A percentile compares a stretch with the other conserved stretches of the same genome.
These are phyloP conservation scores for Haplosporangium sp. DNA, from an alignment of 371 early-diverging fungal species.

Conservation along the genomic window DNA sequence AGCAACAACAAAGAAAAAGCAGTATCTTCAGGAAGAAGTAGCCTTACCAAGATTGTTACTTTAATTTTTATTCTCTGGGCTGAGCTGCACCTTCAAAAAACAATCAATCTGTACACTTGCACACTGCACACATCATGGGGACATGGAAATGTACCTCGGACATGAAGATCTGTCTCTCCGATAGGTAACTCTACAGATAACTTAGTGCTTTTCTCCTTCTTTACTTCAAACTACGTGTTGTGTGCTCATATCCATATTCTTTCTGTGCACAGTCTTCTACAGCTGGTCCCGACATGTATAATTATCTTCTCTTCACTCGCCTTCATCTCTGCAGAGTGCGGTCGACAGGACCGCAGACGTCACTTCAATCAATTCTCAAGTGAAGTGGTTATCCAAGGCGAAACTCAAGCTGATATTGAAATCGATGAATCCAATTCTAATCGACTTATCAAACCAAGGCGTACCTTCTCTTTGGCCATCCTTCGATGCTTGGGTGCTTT, in stretches of 20 bases:
- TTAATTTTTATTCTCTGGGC: not conserved
- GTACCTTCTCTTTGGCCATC: slow-evolving; percentile 42
- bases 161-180: slow-evolving; percentile 30
- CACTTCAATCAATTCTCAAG: slow-evolving; percentile 52
- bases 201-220: not conserved
- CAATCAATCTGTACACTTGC: not conserved
- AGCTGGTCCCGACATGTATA: slow-evolving; percentile 51
- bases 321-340: slow-evolving; percentile 53
- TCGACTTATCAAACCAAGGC: slow-evolving; percentile 47
- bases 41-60: not conserved
- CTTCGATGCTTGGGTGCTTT: slow-evolving; percentile 47
- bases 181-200: slow-evolving; percentile 26
- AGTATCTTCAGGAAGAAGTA: not conserved
- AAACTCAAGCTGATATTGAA: slow-evolving; percentile 33
- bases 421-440: slow-evolving; percentile 11
- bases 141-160: slow-evolving; percentile 49
- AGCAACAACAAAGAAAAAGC: not conserved
- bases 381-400: slow-evolving; percentile 52
- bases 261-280: slow-evolving; percentile 24
- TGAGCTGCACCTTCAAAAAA: not conserved
- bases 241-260: not conserved
- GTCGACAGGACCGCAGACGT: slow-evolving; percentile 50
- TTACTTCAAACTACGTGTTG: not conserved
- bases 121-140: slow-evolving; percentile 2
- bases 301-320: slow-evolving; percentile 53